Evolutionary conservation across 208 protist genomes (phyloP).

Genomic region (Leishmania lainsoni): DNA sequence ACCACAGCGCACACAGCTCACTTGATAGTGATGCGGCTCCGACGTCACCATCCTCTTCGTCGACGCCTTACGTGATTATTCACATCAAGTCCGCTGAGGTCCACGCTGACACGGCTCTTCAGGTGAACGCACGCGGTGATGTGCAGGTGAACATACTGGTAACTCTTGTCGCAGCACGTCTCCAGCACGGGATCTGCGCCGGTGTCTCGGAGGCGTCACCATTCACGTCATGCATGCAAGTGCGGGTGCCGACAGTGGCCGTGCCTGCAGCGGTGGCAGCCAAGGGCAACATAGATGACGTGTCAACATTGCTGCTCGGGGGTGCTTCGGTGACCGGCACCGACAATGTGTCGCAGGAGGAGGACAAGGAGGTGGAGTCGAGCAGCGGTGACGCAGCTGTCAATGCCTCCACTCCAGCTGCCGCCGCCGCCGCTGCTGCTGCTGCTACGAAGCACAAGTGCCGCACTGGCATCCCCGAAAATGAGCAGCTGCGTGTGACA

Average conservation of each 20-base stretch:
- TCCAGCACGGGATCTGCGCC: slow-evolving; percentile 52
- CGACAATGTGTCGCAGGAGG: background rate
- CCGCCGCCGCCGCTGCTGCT: background rate
- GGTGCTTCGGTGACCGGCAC: background rate
- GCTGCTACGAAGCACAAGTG: background rate
- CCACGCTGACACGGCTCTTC: slow-evolving; percentile 46
- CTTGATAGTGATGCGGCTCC: background rate
- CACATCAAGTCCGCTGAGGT: slow-evolving; percentile 48
- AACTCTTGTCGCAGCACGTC: slow-evolving; percentile 31
- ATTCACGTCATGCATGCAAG: slow-evolving; percentile 49
- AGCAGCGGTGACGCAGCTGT: background rate
- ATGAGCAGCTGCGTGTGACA: slow-evolving; percentile 40
- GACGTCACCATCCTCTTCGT: background rate
- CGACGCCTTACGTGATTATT: slow-evolving; percentile 23
- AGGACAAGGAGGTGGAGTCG: background rate
- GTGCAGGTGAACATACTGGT: slow-evolving; percentile 51
- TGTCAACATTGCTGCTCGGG: background rate
- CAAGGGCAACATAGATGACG: background rate
- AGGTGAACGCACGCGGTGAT: slow-evolving; percentile 45
- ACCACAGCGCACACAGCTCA: background rate
- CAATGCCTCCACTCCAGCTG: background rate
- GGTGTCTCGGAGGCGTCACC: slow-evolving; percentile 45
- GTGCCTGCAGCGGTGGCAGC: slow-evolving; percentile 16
- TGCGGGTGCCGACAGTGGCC: slow-evolving; percentile 32
- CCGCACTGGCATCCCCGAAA: background rate